Conservation (phyloP, 163 green algal genomes). For the Scenedesmus sp. region DNA sequence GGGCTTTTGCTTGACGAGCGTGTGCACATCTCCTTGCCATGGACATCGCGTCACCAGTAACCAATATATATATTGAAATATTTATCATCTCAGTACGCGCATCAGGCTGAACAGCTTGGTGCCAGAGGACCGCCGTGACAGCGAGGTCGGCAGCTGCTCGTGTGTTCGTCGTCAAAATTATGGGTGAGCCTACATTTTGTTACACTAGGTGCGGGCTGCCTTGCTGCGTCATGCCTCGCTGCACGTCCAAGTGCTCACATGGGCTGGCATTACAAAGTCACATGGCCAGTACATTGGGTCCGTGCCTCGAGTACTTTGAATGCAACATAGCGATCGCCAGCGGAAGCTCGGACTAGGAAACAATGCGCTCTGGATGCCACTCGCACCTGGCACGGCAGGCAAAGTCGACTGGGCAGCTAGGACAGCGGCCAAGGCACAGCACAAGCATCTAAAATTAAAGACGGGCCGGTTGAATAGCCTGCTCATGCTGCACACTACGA, state of each 20-base stretch:
- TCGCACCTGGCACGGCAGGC: background rate
- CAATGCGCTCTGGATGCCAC: background rate
- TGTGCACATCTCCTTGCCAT: background rate
- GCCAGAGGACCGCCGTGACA: too few relatives aligned
- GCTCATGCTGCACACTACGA: background rate
- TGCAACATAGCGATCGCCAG: background rate
- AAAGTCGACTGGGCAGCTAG: background rate
- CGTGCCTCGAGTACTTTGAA: background rate
- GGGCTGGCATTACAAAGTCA: background rate
- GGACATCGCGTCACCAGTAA: too few relatives aligned
- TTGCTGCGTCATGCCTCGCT: too few relatives aligned
- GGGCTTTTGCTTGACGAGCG: background rate
- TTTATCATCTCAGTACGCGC: too few relatives aligned
- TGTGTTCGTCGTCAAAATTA: background rate
- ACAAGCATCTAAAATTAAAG: background rate
- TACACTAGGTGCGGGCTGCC: too few relatives aligned
- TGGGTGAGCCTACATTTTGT: too few relatives aligned
- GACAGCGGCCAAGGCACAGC: background rate
- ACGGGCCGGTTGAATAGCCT: background rate
- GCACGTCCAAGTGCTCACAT: background rate
- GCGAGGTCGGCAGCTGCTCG: background rate
- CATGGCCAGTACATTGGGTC: background rate
- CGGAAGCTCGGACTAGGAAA: background rate
- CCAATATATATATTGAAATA: too few relatives aligned
- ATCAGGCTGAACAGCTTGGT: background rate